Evolutionary conservation across 2,329 filamentous ascomycete genomes (phyloP).

Genomic region (Colletotrichum sidae): DNA sequence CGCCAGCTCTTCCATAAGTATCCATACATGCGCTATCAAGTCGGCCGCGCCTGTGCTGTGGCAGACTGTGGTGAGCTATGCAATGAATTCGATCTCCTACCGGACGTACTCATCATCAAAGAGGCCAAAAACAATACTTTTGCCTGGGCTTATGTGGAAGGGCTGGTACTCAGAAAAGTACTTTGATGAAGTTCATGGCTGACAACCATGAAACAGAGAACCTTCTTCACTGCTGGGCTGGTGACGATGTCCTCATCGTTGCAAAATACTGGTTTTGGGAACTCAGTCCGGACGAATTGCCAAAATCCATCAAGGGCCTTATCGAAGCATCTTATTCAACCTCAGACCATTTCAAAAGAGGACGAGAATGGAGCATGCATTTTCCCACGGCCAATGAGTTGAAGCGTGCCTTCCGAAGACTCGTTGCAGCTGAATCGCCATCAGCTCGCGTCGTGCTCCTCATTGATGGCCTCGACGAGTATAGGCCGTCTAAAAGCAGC

Average conservation of each 20-base stretch:
- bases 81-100: too few species aligned
- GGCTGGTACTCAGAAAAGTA: constrained; percentile 1
- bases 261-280: constrained; percentile 4
- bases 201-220: neutral
- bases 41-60: too few species aligned
- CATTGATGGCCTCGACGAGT: constrained; percentile 10
- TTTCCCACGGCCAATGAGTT: constrained; percentile 7
- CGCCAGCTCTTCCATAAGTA: too few species aligned
- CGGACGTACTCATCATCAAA: too few species aligned
- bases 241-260: neutral
- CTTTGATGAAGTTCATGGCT: neutral
- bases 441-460: neutral
- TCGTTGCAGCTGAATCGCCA: neutral
- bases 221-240: neutral
- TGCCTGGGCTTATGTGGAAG: neutral
- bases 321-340: neutral
- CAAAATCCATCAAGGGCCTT: neutral
- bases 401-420: neutral
- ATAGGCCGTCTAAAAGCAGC: neutral
- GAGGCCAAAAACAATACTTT: too few species aligned
- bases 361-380: neutral
- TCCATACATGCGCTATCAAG: too few species aligned
- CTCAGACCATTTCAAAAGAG: neutral
- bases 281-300: neutral
- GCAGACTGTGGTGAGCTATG: too few species aligned